Conservation (phyloP, 371 early-diverging fungal genomes). For the Mortierella sp. region DNA sequence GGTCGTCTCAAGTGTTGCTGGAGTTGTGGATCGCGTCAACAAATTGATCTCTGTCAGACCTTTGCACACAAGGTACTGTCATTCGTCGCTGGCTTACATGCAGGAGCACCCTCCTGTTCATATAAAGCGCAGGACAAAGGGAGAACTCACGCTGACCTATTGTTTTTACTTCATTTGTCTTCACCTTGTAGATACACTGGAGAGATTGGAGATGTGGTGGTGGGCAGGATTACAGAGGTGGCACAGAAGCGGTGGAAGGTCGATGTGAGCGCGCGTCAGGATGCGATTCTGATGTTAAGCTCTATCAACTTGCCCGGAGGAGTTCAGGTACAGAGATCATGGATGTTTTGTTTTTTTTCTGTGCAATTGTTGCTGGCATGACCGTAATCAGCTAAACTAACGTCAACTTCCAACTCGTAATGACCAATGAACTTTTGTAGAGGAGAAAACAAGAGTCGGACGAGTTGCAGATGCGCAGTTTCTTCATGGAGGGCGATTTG, state of each 20-base stretch:
- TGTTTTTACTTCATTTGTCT: not conserved
- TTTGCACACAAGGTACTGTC: conserved; percentile 81
- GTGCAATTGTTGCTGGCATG: no score
- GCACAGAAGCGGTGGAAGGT: conserved; percentile 97
- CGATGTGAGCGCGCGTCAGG: conserved; percentile 92
- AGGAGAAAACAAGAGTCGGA: conserved; percentile 98
- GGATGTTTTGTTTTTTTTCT: not conserved
- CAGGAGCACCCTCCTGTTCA: not conserved
- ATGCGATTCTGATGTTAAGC: conserved; percentile 91
- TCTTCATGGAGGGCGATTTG: conserved; percentile 96
- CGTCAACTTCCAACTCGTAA: not conserved
- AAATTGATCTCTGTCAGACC: conserved; percentile 95
- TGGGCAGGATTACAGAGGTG: conserved; percentile 95
- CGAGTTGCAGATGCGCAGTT: conserved; percentile 98
- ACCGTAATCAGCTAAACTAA: not conserved
- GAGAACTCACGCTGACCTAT: not conserved
- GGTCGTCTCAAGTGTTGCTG: conserved; percentile 90
- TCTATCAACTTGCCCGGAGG: conserved; percentile 98
- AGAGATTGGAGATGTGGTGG: conserved; percentile 99
- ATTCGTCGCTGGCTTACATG: not conserved
- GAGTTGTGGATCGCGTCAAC: conserved; percentile 95
- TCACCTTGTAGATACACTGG: conserved; percentile 77
- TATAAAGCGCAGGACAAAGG: no score
- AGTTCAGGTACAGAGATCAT: conserved; percentile 76
- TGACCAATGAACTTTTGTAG: conserved; percentile 49